Evolutionary conservation across 1,284 basidiomycete species (phyloP), one percentile per base, ranked within the genome.

Genomic region (Cutaneotrichosporon arboriforme): DNA sequence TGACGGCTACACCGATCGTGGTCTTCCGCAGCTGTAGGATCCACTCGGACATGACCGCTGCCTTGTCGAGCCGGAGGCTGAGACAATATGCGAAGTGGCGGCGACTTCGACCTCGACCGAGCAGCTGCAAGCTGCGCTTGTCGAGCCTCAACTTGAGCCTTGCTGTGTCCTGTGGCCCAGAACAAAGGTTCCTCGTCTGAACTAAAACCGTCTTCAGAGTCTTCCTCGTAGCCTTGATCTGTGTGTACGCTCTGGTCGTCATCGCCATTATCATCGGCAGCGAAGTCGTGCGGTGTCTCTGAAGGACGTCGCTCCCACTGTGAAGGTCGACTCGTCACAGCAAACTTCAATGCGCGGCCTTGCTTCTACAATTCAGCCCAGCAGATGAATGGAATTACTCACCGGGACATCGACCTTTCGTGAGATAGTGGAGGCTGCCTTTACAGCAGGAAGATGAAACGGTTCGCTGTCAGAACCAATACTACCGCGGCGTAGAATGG

Each of bases 31-130:
- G 54, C 47, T 0, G 53, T 41, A 52, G 67, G 37, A 60, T 60
- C 63, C 5, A 68, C 66, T 4, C 61, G 61, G 22, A 72, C 59
- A 48, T 70, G 68, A 8, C 67, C 69, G 21, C 68, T 56, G 7
- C 69, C 69, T 3, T 66, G 56, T 13, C 67, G 50, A 15, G 54
- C 35, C 13, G 68, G 66, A 12, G 69, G 66, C 4, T 63, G 41
- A 4, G 49, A 61, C 4, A 60, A 55, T 1, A 60, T 60, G 4
- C 62, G 53, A 7, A 55, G 56, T 2, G 57, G 56, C 3, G 59
- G 57, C 10, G 51, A 46, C 0, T 53, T 40, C 1, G 59, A 51
- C 4, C 54, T 26, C 13, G 59, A 59, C 39, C 46, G 40, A 31
- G 21, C 54, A 33, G 31, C 33, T 2, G 43, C 33, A 7, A 45